Conservation (phyloP, 345 rosid genomes). For the Eucalyptus sp. region DNA sequence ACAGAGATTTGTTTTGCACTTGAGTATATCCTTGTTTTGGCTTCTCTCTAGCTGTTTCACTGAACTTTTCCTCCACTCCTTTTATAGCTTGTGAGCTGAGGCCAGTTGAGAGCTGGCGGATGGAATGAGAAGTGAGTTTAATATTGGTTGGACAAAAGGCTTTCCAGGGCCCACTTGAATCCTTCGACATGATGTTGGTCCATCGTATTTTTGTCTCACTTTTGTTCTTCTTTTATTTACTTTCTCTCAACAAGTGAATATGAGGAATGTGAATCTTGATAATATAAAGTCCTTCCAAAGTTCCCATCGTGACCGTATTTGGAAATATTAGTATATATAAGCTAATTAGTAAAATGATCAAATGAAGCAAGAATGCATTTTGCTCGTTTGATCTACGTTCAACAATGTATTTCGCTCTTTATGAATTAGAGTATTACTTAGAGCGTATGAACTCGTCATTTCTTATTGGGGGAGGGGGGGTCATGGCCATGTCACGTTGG, state of each 20-base stretch:
- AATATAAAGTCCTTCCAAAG: neutral
- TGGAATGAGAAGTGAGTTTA: neutral
- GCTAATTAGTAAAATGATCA: neutral
- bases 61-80: neutral
- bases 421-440: neutral
- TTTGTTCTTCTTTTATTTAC: neutral
- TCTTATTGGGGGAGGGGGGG: neutral
- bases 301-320: neutral
- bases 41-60: neutral
- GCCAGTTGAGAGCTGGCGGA: neutral
- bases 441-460: neutral
- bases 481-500: neutral
- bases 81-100: neutral
- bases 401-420: neutral
- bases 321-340: neutral
- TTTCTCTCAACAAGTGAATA: neutral
- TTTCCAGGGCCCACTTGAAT: neutral
- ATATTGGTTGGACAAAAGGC: neutral
- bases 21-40: neutral
- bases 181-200: neutral
- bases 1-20: neutral
- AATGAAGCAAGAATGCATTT: neutral
- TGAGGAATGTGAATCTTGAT: neutral
- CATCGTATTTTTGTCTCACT: neutral
- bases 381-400: accelerated